Base-by-base conservation (phyloP, 192 early-diverging fungal species). In the Phycomyces blakesleeanus region DNA sequence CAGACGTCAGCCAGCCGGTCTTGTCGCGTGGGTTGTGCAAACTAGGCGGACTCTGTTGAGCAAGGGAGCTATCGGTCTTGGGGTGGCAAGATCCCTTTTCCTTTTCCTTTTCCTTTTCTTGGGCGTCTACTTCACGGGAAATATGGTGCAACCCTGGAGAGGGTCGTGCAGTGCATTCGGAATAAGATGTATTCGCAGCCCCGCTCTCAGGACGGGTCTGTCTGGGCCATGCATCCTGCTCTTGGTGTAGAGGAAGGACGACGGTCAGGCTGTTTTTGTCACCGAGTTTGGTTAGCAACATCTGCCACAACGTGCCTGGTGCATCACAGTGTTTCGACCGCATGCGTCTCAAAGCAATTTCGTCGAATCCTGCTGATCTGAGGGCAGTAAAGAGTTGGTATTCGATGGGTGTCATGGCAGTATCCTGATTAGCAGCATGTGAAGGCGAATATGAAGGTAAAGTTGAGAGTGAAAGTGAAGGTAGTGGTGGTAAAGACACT, bases 251-350 rank as follows among this genome's bases (percentile, higher is more conserved):
- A 18, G 18, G 44, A 41, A 10, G 44, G 44, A n/a, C 2, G 18
- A 41, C 44, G 11, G 18, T 3, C 44, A 47, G 18, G 29, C 29
- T 14, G 11, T 47, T 18, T 47, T 18, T 47, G 2, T 47, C 44
- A 3, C 18, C 44, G 3, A 47, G 44, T 47, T 70, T 70, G 14
- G 78, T 78, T 16, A 89, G 61, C 11, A 89, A 67, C 53, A 91
- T 71, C 51, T 83, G 82, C 87, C 87, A 91, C 12, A 91, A 73
- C 10, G 83, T 87, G 37, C 79, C 77, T 44, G 75, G 65, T 18
- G 76, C 71, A 67, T 87, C 84, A 42, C 83, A 83, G 0, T 80
- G 71, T 26, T 81, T 76, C 0, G 66, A 63, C 24, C 78, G 76
- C 15, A 88, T 85, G n/a, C 75, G 75, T 22, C 72, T 71, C 16